Base-by-base conservation (phyloP, 1,284 basidiomycete species). In the Tilletia indica region DNA sequence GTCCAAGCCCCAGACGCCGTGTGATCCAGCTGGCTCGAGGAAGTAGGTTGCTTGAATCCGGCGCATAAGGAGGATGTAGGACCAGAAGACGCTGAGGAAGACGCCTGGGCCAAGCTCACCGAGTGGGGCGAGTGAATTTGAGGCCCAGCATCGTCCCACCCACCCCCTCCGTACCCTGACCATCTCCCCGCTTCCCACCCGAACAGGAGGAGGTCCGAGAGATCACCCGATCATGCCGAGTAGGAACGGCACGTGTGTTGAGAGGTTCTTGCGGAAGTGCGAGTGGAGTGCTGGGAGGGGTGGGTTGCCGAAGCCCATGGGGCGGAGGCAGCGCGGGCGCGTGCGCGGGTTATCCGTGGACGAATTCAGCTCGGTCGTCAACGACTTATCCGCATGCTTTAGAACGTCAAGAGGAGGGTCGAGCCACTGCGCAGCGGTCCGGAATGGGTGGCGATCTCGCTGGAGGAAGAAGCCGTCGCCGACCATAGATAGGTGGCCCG, bases 1-100 rank as follows among this genome's bases (percentile, higher is more conserved):
- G 82, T 99, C 96, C 68, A 99, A 86, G 0, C 97, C 97, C 93
- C 96, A 99, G 0, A 98, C 97, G 0, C 96, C 96, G 84, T 98
- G 96, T 8, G 94, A 97, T 19, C 95, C 95, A 2, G 96, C 95
- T 3, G 96, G 96, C 84, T 98, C 96, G 0, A 99, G 89, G 95
- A 96, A 98, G 84, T 99, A 99, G 1, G 92, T 91, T 2, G 92
- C 93, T 80, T 98, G 96, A 12, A 99, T 87, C 16, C 89, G 85
- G 0, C 96, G 90, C 93, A 98, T 97, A 68, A 95, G 76, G 42
- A 76, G 72, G 64, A 84, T 78, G 74, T 84, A 84, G 11, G 64
- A 58, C 97, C 96, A 99, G 83, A 99, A 98, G 0, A 97, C 90
- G 48, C 88, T 89, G 67, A 93, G 87, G 19, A 97, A 93, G 19